These are phyloP conservation scores for Lumnitzera littorea DNA, from an alignment of 345 rosid genomes.

Conservation along the genomic window DNA sequence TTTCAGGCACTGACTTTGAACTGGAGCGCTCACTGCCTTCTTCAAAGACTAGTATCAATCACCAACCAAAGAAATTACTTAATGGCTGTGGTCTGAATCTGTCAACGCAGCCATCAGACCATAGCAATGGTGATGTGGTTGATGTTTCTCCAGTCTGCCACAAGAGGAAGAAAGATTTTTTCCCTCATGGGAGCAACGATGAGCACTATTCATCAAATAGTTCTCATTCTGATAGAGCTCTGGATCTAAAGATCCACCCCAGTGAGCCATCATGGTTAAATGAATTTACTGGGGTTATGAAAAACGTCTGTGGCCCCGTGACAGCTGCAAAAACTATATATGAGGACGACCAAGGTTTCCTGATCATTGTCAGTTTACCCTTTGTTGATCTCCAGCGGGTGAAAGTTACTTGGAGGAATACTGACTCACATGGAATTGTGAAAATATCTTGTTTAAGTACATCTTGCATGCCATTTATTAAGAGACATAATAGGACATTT, in stretches of 20 bases:
- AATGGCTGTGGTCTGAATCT: slow-evolving; percentile 36
- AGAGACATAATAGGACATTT: slow-evolving; percentile 73
- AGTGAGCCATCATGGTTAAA: slow-evolving; percentile 33
- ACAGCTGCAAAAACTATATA: slow-evolving; percentile 79
- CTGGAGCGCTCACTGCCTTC: slow-evolving; percentile 25
- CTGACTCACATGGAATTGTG: slow-evolving; percentile 61
- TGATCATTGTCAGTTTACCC: slow-evolving; percentile 71
- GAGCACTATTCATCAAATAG: slow-evolving; percentile 10
- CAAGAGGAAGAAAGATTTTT: slow-evolving; percentile 40
- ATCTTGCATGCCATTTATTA: slow-evolving; percentile 64
- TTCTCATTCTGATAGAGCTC: slow-evolving; percentile 11
- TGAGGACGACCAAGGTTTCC: slow-evolving; percentile 66
- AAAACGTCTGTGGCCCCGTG: slow-evolving; percentile 53
- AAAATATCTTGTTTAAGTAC: slow-evolving; percentile 79
- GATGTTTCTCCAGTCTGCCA: slow-evolving; percentile 29
- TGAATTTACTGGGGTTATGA: slow-evolving; percentile 43
- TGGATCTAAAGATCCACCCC: slow-evolving; percentile 12
- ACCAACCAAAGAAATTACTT: slow-evolving; percentile 24
- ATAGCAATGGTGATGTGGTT: slow-evolving; percentile 27
- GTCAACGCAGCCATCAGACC: slow-evolving; percentile 34
- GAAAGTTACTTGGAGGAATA: slow-evolving; percentile 86
- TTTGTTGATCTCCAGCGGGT: slow-evolving; percentile 71
- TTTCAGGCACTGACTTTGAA: slow-evolving; percentile 38
- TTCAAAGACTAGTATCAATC: slow-evolving; percentile 5
- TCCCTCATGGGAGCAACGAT: slow-evolving; percentile 12